Evolutionary conservation across 495 filamentous ascomycete species (phyloP), one percentile per base, ranked within the genome.

Genomic region (Aspergillus diversus): DNA sequence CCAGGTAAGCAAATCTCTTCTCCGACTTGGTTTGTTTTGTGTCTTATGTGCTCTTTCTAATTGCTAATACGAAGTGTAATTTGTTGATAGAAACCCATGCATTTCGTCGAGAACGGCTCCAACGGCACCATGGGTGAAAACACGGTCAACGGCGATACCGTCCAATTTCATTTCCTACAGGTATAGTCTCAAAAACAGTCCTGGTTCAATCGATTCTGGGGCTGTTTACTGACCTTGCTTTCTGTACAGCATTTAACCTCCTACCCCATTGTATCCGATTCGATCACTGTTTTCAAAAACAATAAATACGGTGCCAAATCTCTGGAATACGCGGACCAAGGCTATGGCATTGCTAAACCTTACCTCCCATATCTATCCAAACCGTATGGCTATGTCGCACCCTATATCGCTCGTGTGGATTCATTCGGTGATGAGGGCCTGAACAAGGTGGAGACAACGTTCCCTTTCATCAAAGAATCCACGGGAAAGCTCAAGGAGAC

Each of bases 391-490:
- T 90, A 89, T 71, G 82, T 95, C 57, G 84, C 86, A 17, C 94
- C 95, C 2, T 97, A 97, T 76, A 81, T 96, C 56, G 80, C 84
- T 72, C 90, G 88, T 70, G 93, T 87, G 68, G 95, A 99, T 64
- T 75, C 84, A 61, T 76, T 97, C 51, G 95, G 91, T 67, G 88
- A 93, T 77, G 77, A 82, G 67, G 84, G 90, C 15, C 83, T 99
- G 64, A 81, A 69, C 60, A 86, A 85, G 66, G 84, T 97, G 65
- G 95, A 98, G 62, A 71, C 81, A 57, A 86, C 79, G 63, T 92
- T 97, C 80, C 95, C 95, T 33, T 83, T 90, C 69, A 86, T 99
- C 67, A 97, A 92, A 81, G 90, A 97, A 75, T 88, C 93, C 21
- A 93, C 92, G 9, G 77, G 86, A 43, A 91, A 91, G 73, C 83